Base-by-base conservation (phyloP, 768 basidiomycete genomes). In the Russula sp. region DNA sequence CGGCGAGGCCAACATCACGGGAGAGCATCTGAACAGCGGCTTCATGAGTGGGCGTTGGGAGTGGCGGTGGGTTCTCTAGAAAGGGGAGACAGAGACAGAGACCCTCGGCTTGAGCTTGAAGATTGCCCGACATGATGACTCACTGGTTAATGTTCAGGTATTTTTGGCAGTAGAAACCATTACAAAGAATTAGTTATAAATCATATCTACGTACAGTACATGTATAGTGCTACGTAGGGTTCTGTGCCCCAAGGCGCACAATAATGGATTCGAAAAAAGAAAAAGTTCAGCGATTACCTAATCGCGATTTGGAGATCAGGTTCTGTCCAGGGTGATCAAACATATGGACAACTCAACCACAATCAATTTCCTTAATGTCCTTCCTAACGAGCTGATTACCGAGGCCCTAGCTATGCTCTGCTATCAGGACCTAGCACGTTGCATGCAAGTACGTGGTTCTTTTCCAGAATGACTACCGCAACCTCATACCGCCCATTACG, bases 1-100 rank as follows among this genome's bases (percentile, higher is more conserved):
- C 77, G 4, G 89, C 81, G 59, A 85, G 73, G 16, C 77, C 74
- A 10, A 80, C 75, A n/a, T 83, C 88, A 55, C 85, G 82, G 2
- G 80, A 49, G 14, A 92, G 80, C 78, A 89, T 82, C 50, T 74
- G 77, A 16, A 81, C 77, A 3, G 88, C 89, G 31, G 70, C 70
- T 16, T 89, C 88, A 50, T 83, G 76, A 1, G 74, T 79, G 18
- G 90, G 70, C 22, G 79, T 80, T 49, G 78, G 64, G 65, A 89
- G 85, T 3, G 79, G 71, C 0, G 83, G 82, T 1, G 91, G 73
- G 47, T 79, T 77, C 63, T 89, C 87, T 34, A 89, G 88, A 70
- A 81, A 89, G 50, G 84, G 84, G 31, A 91, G 2, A 27, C 27
- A 27, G 27, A 27, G 83, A 69, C 84, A 88, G 61, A 85, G 76